Evolutionary conservation across 352 stramenopile species (phyloP).

Genomic region (Phytophthora uliginosa): DNA sequence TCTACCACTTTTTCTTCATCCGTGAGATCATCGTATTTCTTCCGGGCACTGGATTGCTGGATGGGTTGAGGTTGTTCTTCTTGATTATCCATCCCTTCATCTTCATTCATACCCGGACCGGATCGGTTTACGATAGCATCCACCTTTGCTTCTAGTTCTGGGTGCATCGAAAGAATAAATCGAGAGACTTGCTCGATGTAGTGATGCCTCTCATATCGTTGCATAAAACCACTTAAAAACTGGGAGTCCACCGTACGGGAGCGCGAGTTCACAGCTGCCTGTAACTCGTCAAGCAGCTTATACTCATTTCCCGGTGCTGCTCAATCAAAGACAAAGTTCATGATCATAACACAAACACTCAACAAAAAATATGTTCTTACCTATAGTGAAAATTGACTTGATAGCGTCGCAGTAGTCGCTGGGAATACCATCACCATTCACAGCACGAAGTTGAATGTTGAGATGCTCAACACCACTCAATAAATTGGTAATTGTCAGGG

Average conservation of each 20-base stretch:
- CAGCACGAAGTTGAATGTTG: slow-evolving; percentile 69
- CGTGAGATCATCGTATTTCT: slow-evolving; percentile 61
- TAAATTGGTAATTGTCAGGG: slow-evolving; percentile 54
- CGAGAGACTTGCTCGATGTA: slow-evolving; percentile 77
- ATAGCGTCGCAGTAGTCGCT: slow-evolving; percentile 60
- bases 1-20: slow-evolving; percentile 62
- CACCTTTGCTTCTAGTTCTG: slow-evolving; percentile 59
- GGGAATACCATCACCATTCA: slow-evolving; percentile 66
- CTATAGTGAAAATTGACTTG: slow-evolving; percentile 71
- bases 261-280: slow-evolving; percentile 82
- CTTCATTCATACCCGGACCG: not conserved
- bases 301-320: slow-evolving; percentile 72
- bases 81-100: slow-evolving; percentile 6
- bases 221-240: slow-evolving; percentile 87
- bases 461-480: slow-evolving; percentile 76
- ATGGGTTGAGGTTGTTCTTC: slow-evolving; percentile 16
- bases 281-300: slow-evolving; percentile 78
- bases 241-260: slow-evolving; percentile 75
- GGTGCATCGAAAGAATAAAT: slow-evolving; percentile 71
- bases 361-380: slow-evolving; percentile 31
- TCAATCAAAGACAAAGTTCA: slow-evolving; percentile 5
- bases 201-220: slow-evolving; percentile 77
- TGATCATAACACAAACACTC: too few relatives aligned
- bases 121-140: slow-evolving; percentile 51
- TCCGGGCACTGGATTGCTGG: slow-evolving; percentile 11